Evolutionary conservation across 768 basidiomycete species (phyloP).

Genomic region (Tylopilus rubrobrunneus): DNA sequence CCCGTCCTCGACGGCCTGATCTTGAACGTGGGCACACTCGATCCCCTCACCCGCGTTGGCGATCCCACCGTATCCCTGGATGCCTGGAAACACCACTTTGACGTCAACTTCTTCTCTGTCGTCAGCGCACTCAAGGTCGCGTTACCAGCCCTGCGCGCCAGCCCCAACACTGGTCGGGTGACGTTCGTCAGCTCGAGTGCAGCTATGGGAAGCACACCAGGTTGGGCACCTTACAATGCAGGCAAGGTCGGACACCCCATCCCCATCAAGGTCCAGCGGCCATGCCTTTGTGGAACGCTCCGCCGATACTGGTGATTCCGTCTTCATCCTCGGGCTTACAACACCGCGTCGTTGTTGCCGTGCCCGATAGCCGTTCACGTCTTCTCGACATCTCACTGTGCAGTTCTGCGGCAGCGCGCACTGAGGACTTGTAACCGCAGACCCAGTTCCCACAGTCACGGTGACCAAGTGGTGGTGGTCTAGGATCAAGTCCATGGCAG

Average conservation of each 20-base stretch:
- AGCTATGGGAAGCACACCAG: constrained; percentile 58
- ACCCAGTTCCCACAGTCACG: constrained; percentile 3
- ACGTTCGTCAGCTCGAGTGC: constrained; percentile 87
- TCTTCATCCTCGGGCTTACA: constrained; percentile 1
- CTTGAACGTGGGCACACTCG: constrained; percentile 79
- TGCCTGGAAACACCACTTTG: constrained; percentile 70
- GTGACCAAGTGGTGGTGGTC: constrained; percentile 25
- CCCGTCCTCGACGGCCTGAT: constrained; percentile 68
- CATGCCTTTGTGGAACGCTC: constrained; percentile 42
- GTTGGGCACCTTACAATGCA: constrained; percentile 82
- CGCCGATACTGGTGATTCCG: constrained; percentile 36
- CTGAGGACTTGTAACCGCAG: constrained; percentile 2
- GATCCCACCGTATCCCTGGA: constrained; percentile 47
- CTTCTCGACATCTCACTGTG: constrained; percentile 27
- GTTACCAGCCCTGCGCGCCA: constrained; percentile 66
- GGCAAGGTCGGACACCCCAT: constrained; percentile 60
- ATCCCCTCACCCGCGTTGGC: constrained; percentile 61
- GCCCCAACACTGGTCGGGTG: constrained; percentile 55
- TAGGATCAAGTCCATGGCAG: constrained; percentile 47
- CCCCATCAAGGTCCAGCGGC: constrained; percentile 24
- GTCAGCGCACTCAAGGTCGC: constrained; percentile 63
- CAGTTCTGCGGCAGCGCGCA: constrained; percentile 16
- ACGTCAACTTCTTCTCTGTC: constrained; percentile 86
- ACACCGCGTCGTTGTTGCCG: constrained; percentile 20
- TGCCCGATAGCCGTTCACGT: constrained; percentile 37